Conservation (phyloP, 2,329 filamentous ascomycete species). For the Calonectria hongkongensis region DNA sequence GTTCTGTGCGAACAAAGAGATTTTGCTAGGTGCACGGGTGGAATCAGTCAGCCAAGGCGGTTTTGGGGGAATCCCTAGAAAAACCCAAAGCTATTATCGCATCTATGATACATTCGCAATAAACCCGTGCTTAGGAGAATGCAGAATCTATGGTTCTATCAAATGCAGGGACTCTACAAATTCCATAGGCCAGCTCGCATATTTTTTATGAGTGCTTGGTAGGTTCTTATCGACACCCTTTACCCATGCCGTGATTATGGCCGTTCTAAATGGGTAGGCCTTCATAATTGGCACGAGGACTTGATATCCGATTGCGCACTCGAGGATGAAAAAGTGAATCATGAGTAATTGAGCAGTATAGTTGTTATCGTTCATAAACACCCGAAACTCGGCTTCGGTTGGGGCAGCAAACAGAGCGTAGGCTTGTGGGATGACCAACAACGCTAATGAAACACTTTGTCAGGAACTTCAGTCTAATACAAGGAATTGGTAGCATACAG, state of each 20-base stretch:
- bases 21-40: too few relatives aligned
- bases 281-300: conserved; percentile 29
- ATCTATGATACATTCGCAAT: not conserved
- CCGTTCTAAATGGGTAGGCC: conserved; percentile 25
- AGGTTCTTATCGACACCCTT: conserved; percentile 15
- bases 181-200: conserved; percentile 38
- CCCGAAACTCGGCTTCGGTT: conserved; percentile 28
- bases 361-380: conserved; percentile 33
- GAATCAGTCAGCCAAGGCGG: too few relatives aligned
- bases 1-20: too few relatives aligned
- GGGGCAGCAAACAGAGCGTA: conserved; percentile 26
- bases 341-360: conserved; percentile 35
- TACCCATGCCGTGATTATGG: conserved; percentile 29
- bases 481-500: not conserved
- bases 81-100: not conserved
- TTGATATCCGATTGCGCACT: conserved; percentile 26
- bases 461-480: not conserved
- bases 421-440: not conserved
- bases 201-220: conserved; percentile 13
- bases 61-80: too few relatives aligned
- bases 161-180: not conserved
- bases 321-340: conserved; percentile 41
- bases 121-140: not conserved
- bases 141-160: not conserved
- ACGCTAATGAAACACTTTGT: not conserved